These are phyloP conservation scores for Epichloe typhina DNA, from an alignment of 2,329 filamentous ascomycete genomes.

Conservation along the genomic window DNA sequence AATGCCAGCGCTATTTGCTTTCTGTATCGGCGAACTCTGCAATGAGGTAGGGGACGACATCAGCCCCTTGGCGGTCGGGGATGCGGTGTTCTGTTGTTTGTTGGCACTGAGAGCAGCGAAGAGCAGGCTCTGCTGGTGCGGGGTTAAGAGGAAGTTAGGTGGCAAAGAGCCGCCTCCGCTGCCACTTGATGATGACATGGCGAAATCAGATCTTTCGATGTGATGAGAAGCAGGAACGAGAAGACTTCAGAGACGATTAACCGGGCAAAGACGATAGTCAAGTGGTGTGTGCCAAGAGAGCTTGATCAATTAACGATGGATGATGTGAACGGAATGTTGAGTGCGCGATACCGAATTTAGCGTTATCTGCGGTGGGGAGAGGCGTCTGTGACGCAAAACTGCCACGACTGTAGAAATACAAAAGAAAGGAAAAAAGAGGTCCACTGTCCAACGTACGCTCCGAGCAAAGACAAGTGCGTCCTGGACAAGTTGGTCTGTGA, in stretches of 20 bases:
- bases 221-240: neutral
- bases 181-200: constrained; percentile 40
- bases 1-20: constrained; percentile 29
- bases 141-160: constrained; percentile 54
- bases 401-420: too few relatives aligned
- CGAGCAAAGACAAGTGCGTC: too few relatives aligned
- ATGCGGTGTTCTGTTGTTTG: constrained; percentile 24
- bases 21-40: constrained; percentile 34
- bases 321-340: neutral
- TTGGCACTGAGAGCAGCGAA: constrained; percentile 68
- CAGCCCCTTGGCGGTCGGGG: constrained; percentile 23
- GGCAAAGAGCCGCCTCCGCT: constrained; percentile 27
- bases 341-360: too few relatives aligned
- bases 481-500: too few relatives aligned
- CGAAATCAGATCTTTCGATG: neutral
- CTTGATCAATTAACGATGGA: neutral
- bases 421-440: too few relatives aligned
- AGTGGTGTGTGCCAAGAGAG: neutral
- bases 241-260: neutral
- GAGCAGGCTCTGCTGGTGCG: constrained; percentile 63
- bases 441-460: too few relatives aligned
- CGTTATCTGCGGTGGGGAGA: too few relatives aligned
- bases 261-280: neutral
- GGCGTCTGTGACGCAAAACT: too few relatives aligned
- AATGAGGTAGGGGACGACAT: constrained; percentile 36